Evolutionary conservation across 2,329 filamentous ascomycete species (phyloP).

Genomic region (Aspergillus flavus): DNA sequence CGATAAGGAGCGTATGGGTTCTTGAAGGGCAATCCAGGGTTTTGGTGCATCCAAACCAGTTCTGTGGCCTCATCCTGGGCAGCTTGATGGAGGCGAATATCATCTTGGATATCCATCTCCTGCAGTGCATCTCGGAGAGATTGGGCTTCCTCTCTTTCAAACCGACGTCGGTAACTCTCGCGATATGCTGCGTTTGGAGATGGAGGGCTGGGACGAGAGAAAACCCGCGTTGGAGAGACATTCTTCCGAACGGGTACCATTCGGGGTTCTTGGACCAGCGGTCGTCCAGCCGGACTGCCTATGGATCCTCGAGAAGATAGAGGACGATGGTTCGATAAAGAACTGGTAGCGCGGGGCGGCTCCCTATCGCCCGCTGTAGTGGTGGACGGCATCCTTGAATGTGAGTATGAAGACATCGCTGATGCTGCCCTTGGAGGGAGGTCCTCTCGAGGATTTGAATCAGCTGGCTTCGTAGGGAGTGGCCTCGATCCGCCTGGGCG

Average conservation of each 20-base stretch:
- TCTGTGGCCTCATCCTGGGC: constrained; percentile 66
- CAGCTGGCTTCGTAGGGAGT: constrained; percentile 53
- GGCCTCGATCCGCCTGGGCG: constrained; percentile 64
- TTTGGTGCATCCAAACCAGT: constrained; percentile 65
- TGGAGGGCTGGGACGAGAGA: constrained; percentile 30
- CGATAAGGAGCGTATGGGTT: constrained; percentile 52
- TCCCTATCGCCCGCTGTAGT: constrained; percentile 25
- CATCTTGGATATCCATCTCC: constrained; percentile 60
- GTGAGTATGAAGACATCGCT: constrained; percentile 43
- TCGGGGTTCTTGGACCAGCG: constrained; percentile 43
- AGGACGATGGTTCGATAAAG: constrained; percentile 43
- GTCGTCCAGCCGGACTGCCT: constrained; percentile 36
- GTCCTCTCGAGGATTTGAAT: constrained; percentile 30
- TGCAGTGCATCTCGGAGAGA: constrained; percentile 60
- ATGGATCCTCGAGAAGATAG: constrained; percentile 32
- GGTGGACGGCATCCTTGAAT: constrained; percentile 20
- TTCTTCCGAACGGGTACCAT: constrained; percentile 36
- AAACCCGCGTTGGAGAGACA: constrained; percentile 39
- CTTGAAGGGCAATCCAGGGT: constrained; percentile 52
- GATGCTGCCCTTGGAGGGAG: constrained; percentile 46
- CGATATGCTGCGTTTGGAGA: constrained; percentile 52
- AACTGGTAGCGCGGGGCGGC: constrained; percentile 42
- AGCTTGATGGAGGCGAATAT: constrained; percentile 55
- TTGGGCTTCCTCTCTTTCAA: constrained; percentile 61
- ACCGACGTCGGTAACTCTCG: constrained; percentile 57